These are phyloP conservation scores for Pilaira anomala DNA, from an alignment of 192 early-diverging fungal genomes.

Conservation along the genomic window DNA sequence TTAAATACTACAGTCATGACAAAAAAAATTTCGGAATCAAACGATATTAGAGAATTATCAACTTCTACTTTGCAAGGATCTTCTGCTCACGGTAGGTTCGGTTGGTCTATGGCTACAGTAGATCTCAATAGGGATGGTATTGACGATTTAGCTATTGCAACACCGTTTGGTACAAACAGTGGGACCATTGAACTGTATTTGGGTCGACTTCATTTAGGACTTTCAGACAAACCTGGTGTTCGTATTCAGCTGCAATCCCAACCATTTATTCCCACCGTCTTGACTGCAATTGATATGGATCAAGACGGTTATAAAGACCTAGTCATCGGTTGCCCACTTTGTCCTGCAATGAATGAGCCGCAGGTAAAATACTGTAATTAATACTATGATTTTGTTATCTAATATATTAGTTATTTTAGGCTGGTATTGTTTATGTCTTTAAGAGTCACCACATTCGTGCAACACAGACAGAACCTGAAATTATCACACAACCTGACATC, in stretches of 20 bases:
- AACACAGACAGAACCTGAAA: neutral
- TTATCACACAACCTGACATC: constrained; percentile 1
- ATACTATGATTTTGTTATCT: neutral
- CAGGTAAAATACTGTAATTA: constrained; percentile 7
- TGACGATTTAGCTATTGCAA: constrained; percentile 79
- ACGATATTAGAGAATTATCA: constrained; percentile 14
- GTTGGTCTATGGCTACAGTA: constrained; percentile 68
- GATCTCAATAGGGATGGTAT: constrained; percentile 86
- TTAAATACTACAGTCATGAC: constrained; percentile 24
- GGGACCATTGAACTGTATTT: constrained; percentile 69
- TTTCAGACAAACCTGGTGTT: constrained; percentile 47
- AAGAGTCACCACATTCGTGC: constrained; percentile 7
- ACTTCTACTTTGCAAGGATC: constrained; percentile 8
- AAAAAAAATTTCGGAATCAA: neutral
- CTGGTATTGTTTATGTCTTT: constrained; percentile 47
- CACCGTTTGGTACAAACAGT: constrained; percentile 46
- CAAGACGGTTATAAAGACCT: constrained; percentile 64
- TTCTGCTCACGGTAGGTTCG: constrained; percentile 55
- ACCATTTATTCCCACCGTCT: constrained; percentile 37
- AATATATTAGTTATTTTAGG: constrained; percentile 27
- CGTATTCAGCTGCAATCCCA: constrained; percentile 31
- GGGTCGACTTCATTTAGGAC: constrained; percentile 43
- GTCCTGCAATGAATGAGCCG: constrained; percentile 1
- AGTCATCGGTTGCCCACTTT: constrained; percentile 62
- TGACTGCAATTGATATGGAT: constrained; percentile 62